These are phyloP conservation scores for Globisporangium apiculatum DNA, from an alignment of 352 stramenopile species.

Conservation along the genomic window DNA sequence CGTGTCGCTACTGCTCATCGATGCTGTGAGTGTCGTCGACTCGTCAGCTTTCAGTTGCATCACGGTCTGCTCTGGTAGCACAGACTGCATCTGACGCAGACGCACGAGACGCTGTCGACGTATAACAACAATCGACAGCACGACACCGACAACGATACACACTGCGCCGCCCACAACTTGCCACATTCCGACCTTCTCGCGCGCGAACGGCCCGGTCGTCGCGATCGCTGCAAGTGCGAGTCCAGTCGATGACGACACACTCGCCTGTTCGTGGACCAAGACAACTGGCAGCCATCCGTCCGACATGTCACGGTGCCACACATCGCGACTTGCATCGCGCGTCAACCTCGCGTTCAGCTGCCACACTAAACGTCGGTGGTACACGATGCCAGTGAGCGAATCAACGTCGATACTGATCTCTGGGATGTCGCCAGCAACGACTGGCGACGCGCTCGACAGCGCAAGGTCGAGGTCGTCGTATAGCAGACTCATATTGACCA, in stretches of 20 bases:
- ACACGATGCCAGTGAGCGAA: slow-evolving; percentile 33
- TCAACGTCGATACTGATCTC: slow-evolving; percentile 35
- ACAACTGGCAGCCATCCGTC: slow-evolving; percentile 33
- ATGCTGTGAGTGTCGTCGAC: neutral
- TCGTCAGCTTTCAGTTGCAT: neutral
- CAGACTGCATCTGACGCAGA: slow-evolving; percentile 15
- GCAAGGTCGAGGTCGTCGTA: slow-evolving; percentile 34
- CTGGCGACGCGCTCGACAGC: slow-evolving; percentile 5
- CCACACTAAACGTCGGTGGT: slow-evolving; percentile 45
- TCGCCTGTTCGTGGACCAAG: slow-evolving; percentile 41
- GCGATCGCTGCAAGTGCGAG: slow-evolving; percentile 4
- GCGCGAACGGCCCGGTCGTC: slow-evolving; percentile 22
- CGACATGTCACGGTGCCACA: slow-evolving; percentile 28
- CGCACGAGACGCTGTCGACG: slow-evolving; percentile 14
- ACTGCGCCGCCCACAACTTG: slow-evolving; percentile 18
- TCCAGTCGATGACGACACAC: slow-evolving; percentile 20
- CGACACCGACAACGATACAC: slow-evolving; percentile 18
- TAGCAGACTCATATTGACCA: slow-evolving; percentile 43
- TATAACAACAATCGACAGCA: slow-evolving; percentile 8
- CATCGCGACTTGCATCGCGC: slow-evolving; percentile 8
- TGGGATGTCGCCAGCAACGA: neutral
- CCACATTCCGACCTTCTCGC: slow-evolving; percentile 31
- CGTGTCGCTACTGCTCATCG: neutral
- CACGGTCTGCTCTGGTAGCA: slow-evolving; percentile 13
- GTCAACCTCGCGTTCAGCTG: slow-evolving; percentile 26